phyloP scores from a whole-genome alignment of 768 basidiomycete species.

The Cystofilobasidium macerans region DNA sequence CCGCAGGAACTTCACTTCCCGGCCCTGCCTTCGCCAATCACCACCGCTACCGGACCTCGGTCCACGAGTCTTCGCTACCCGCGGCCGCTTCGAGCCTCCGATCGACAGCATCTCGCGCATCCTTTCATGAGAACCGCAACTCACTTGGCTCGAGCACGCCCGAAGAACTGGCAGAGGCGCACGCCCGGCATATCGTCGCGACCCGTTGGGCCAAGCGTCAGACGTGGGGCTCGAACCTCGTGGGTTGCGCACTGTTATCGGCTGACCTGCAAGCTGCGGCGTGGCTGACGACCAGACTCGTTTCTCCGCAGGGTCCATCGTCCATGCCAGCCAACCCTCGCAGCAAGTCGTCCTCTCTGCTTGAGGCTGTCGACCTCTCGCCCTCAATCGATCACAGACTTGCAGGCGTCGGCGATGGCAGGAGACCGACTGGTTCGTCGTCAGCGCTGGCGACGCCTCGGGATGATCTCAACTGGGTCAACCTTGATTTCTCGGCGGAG shows the following conservation, averaged over 20 bases:
- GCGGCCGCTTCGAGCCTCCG: background rate
- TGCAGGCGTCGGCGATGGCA: background rate
- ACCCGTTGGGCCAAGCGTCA: slow-evolving; percentile 41
- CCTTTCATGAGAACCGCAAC: background rate
- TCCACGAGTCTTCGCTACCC: slow-evolving; percentile 18
- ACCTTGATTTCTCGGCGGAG: slow-evolving; percentile 41
- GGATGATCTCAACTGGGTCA: slow-evolving; percentile 42
- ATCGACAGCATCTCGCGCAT: background rate
- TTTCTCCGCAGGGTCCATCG: background rate
- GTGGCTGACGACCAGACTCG: background rate
- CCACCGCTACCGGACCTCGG: slow-evolving; percentile 23
- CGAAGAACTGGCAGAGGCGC: slow-evolving; percentile 11
- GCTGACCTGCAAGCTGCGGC: too few relatives aligned
- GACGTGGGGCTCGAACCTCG: slow-evolving; percentile 36
- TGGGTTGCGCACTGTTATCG: background rate
- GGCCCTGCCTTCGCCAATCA: slow-evolving; percentile 2
- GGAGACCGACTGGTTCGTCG: background rate
- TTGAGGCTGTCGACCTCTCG: slow-evolving; percentile 4
- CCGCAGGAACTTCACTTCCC: background rate
- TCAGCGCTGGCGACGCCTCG: background rate
- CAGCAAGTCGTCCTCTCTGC: background rate
- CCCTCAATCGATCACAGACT: background rate
- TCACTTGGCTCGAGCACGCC: background rate
- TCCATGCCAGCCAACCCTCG: background rate
- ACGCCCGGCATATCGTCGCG: slow-evolving; percentile 40